Percentiles rank a stretch among this genome's conserved stretches.
Conservation (phyloP, 257 asterid species). For the Voacanga thouarsii region DNA sequence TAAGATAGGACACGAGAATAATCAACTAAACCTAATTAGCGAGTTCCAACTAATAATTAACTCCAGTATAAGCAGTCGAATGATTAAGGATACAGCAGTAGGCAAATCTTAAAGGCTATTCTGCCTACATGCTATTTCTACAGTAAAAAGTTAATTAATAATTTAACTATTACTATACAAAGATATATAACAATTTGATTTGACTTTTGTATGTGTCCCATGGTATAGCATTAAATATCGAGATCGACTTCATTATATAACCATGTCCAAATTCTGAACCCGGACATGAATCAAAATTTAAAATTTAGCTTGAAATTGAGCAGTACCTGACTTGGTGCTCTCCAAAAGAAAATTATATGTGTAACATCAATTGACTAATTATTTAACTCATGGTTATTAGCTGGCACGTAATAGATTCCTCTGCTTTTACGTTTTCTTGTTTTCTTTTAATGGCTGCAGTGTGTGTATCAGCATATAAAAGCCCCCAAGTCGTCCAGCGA, state of each 20-base stretch:
- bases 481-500: not conserved
- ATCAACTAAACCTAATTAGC: not conserved
- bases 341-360: not conserved
- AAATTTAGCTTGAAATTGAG: no score
- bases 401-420: not conserved
- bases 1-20: not conserved
- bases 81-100: not conserved
- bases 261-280: no score
- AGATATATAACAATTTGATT: not conserved
- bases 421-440: not conserved
- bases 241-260: no score
- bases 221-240: no score
- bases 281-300: no score
- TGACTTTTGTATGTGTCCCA: no score
- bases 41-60: not conserved
- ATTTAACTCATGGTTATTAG: not conserved
- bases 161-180: not conserved
- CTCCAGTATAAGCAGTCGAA: not conserved
- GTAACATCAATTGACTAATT: not conserved
- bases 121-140: not conserved
- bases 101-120: constrained; percentile 2
- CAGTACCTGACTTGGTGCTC: no score
- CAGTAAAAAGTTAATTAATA: no score
- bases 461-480: not conserved
- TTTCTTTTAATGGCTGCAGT: not conserved